These are phyloP conservation scores for Podochytrium sp. DNA, from an alignment of 192 early-diverging fungal species.

Conservation along the genomic window DNA sequence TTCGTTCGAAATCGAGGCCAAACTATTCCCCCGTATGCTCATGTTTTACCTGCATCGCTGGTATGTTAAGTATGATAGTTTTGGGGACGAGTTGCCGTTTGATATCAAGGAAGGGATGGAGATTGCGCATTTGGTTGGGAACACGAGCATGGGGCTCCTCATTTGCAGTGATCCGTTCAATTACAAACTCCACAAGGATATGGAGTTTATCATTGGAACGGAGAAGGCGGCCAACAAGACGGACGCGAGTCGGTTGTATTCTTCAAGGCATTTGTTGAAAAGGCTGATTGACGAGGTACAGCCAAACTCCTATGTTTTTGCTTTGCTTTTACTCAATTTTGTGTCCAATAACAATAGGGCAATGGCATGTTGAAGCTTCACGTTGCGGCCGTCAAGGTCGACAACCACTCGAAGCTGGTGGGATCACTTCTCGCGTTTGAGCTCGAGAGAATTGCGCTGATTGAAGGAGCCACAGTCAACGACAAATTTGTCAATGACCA, in stretches of 20 bases:
- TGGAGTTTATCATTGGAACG: slow-evolving; percentile 12
- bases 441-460: neutral
- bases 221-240: neutral
- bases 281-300: neutral
- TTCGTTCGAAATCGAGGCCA: neutral
- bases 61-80: neutral
- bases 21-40: neutral
- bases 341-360: neutral
- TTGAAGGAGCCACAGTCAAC: neutral
- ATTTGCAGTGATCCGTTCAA: neutral
- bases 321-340: neutral
- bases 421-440: neutral
- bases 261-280: neutral
- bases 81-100: slow-evolving; percentile 7
- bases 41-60: neutral
- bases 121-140: neutral
- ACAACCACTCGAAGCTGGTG: neutral
- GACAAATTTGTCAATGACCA: neutral
- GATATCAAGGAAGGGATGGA: slow-evolving; percentile 15
- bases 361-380: neutral
- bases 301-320: neutral
- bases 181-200: neutral
- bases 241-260: neutral
- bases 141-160: neutral
- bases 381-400: neutral